Evolutionary conservation across 805 yeast species (phyloP).

Genomic region (Alloascoidea africana): DNA sequence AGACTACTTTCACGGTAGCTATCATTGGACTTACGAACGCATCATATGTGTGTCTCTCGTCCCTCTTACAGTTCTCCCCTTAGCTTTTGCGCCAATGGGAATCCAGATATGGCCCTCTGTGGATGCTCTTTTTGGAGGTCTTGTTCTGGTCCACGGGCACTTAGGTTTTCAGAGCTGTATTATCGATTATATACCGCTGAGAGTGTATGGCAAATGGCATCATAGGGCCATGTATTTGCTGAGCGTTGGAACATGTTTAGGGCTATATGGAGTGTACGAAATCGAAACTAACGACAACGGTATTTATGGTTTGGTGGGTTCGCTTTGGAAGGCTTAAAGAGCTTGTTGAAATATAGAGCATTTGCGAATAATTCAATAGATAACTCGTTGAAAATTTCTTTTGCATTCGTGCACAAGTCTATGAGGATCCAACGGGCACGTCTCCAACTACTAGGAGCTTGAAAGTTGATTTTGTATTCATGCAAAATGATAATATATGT

Average conservation of each 20-base stretch:
- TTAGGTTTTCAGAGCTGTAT: conserved; percentile 86
- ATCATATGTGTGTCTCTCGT: conserved; percentile 51
- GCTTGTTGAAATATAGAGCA: too few relatives aligned
- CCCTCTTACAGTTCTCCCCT: conserved; percentile 66
- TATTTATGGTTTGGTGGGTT: conserved; percentile 43
- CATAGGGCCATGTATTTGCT: conserved; percentile 52
- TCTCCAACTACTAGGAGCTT: too few relatives aligned
- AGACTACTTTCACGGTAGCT: conserved; percentile 60
- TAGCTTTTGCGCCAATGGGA: conserved; percentile 60
- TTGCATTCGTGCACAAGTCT: too few relatives aligned
- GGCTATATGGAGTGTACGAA: conserved; percentile 69
- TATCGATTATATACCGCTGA: conserved; percentile 77
- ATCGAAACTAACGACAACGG: conserved; percentile 70
- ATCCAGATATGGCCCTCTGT: conserved; percentile 57
- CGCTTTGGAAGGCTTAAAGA: too few relatives aligned
- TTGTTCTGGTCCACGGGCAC: conserved; percentile 63
- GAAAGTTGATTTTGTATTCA: too few relatives aligned
- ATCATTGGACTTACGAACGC: conserved; percentile 90
- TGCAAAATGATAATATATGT: too few relatives aligned
- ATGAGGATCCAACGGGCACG: too few relatives aligned
- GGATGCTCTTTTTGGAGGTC: conserved; percentile 56
- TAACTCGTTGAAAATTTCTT: too few relatives aligned
- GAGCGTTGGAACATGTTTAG: conserved; percentile 53
- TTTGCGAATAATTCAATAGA: too few relatives aligned
- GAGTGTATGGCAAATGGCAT: conserved; percentile 74